Base-by-base conservation (phyloP, 257 asterid genomes). In the Paraleonurus japonicus region DNA sequence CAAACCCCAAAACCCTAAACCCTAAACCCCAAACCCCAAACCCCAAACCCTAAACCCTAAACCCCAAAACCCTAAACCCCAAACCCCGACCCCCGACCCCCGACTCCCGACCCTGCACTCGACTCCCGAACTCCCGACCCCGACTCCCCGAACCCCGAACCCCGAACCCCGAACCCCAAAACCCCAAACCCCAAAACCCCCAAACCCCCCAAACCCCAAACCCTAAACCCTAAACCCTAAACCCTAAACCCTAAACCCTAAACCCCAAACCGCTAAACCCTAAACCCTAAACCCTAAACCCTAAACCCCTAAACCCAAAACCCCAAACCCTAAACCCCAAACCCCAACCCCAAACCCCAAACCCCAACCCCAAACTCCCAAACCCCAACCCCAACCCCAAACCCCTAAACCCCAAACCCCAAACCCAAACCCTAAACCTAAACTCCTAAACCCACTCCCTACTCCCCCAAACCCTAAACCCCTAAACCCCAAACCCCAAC, bases 201-300 rank as follows among this genome's bases (percentile, higher is more conserved):
- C n/a, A 47, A 22, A 22, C 54, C 4, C n/a, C 11, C 54, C 33
- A 0, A 28, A 28, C 3, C 54, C 54, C 10, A 15, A 47, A 47
- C 54, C 54, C 54, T n/a, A 47, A n/a, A 47, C 20, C 54, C 54
- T n/a, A 47, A 47, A 47, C 54, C 54, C 54, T n/a, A 47, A 47
- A 47, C 54, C 54, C 54, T n/a, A 47, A 47, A 47, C 54, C 54
- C 54, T n/a, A 47, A 47, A 47, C 54, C 54, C 50, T 43, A 43
- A 43, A 43, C 50, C 50, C 50, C 11, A n/a, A n/a, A n/a, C n/a
- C n/a, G n/a, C n/a, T n/a, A 43, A 43, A 43, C 50, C 50, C 50
- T 43, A 43, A 43, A 43, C 28, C 28, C 28, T 26, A 26, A 26
- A 26, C 28, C 28, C 28, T 26, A 26, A 26, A 9, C 50, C 50